phyloP scores from a whole-genome alignment of 768 basidiomycete species.

The Lactarius sp. region DNA sequence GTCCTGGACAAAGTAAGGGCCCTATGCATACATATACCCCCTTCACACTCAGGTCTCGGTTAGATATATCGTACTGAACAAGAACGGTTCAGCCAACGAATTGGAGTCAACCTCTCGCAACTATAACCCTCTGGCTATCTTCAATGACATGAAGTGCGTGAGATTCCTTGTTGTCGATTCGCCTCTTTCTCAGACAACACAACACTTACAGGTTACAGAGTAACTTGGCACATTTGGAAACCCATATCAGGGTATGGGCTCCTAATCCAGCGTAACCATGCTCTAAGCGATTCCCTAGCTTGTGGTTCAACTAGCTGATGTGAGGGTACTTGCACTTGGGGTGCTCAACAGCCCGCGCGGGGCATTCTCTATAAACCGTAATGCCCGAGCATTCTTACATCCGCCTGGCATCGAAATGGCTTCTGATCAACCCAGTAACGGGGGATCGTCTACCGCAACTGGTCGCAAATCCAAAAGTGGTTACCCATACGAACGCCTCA shows the following conservation, averaged over 20 bases:
- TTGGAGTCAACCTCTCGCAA: slow-evolving; percentile 61
- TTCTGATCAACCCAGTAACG: background rate
- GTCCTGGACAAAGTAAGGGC: slow-evolving; percentile 68
- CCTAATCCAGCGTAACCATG: background rate
- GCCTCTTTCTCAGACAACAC: slow-evolving; percentile 5
- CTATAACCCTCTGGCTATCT: slow-evolving; percentile 62
- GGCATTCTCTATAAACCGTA: slow-evolving; percentile 53
- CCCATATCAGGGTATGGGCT: slow-evolving; percentile 54
- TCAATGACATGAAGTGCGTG: slow-evolving; percentile 74
- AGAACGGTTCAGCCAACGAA: slow-evolving; percentile 70
- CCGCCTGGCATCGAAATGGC: slow-evolving; percentile 56
- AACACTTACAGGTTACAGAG: slow-evolving; percentile 50
- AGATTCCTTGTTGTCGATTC: background rate
- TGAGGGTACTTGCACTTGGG: slow-evolving; percentile 69
- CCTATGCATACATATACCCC: slow-evolving; percentile 22
- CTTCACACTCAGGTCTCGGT: background rate
- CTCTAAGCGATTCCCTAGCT: slow-evolving; percentile 40
- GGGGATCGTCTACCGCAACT: slow-evolving; percentile 4
- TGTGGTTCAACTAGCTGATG: slow-evolving; percentile 63
- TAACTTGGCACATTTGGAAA: slow-evolving; percentile 62
- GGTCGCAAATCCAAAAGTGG: background rate
- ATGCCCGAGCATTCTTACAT: slow-evolving; percentile 63
- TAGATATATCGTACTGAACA: slow-evolving; percentile 72
- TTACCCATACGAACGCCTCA: slow-evolving; percentile 37
- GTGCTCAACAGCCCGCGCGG: slow-evolving; percentile 55